Evolutionary conservation across 208 protist species (phyloP), one percentile per base, ranked within the genome.

Genomic region (Leishmania gerbilli): DNA sequence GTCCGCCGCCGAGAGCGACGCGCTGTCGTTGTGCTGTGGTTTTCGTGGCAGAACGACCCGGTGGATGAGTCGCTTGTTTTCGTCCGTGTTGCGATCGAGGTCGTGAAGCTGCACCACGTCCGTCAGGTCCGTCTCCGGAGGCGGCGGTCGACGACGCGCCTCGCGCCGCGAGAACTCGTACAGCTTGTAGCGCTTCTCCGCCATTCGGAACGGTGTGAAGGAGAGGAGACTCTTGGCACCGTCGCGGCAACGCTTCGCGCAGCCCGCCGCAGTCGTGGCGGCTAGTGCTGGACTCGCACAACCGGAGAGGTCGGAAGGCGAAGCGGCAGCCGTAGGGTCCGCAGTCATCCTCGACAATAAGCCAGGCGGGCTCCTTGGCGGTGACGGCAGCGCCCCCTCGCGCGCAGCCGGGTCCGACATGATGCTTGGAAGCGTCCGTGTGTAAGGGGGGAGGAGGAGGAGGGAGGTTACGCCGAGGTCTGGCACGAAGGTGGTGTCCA

Each of bases 111-210:
- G 81, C 37, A 97, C 92, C 17, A 97, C 92, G 42, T 88, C 83
- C 56, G 72, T 91, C 77, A 93, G 84, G 68, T 89, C 83, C 13
- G 82, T 90, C 56, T 90, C 86, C 21, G 79, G 81, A 49, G 42
- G 75, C n/a, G 85, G 27, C 37, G 79, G 77, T 62, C 60, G 79
- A 37, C 84, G 85, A n/a, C 84, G 84, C 34, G 84, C 80, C 60
- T 86, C 82, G 8, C 89, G 88, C 42, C 87, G 87, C 21, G 89
- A 82, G 42, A 90, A 74, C 71, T 92, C 87, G 75, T 91, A 94
- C 5, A 97, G 81, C 75, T 97, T 95, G 81, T 95, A 95, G 0
- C 84, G 80, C 72, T 92, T 92, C 80, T 95, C 91, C 40, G 76
- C 84, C 62, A 84, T 74, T 4, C 91, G 82, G 64, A 95, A 95